Base-by-base conservation (phyloP, 345 rosid genomes). In the Acer saccharum region DNA sequence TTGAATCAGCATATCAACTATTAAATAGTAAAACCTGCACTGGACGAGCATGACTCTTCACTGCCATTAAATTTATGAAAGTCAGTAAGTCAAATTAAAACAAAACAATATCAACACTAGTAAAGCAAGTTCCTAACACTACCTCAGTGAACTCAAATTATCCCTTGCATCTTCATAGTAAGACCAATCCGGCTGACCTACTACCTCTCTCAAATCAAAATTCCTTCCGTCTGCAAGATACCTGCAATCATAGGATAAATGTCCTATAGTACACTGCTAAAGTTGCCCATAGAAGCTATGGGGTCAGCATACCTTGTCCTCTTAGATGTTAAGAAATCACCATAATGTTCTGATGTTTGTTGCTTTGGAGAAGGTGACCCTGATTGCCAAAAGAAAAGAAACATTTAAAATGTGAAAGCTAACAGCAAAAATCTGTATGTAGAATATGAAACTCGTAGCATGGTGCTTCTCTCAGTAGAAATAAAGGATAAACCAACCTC, bases 11-110 rank as follows among this genome's bases (percentile, higher is more conserved):
- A 64, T 60, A 27, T 27, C 65, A 25, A 68, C 67, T 69, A 25
- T 54, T 68, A 73, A 48, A 35, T 35, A 71, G 39, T 75, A 35
- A 72, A 77, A 94, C 98, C 97, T 91, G 97, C 94, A 69, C 87
- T 86, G 78, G 97, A 92, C 12, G 93, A 89, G 95, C 92, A 86
- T 35, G 98, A 94, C 83, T 92, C 97, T 79, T 90, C 97, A 76
- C 98, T 92, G 92, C 86, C 69, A 86, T 74, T 76, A 78, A 71
- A 80, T 74, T 78, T 48, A 72, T 23, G 11, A 71, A 65, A 79
- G 66, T 69, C 71, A 79, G 83, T 44, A 69, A 71, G 78, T 48
- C 39, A 64, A 35, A 71, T 13, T 52, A 32, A 55, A 46, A 52
- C 57, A 52, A 69, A 61, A n/a, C 12, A 18, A 35, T 68, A 67